phyloP scores from a whole-genome alignment of 495 filamentous ascomycete genomes.

The Aspergillus heteromorphus region DNA sequence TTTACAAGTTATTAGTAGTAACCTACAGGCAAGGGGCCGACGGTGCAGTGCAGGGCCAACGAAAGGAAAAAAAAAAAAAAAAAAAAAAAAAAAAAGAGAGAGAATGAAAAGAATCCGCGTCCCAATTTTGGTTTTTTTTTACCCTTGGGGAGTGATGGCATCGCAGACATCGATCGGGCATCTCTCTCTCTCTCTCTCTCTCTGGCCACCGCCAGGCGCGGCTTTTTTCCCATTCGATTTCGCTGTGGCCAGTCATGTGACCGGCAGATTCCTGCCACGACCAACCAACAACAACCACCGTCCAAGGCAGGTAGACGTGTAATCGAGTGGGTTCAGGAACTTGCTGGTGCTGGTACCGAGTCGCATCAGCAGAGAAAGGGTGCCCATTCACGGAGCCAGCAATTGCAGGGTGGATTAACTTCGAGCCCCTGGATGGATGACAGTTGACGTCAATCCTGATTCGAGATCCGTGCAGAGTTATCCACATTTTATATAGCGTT shows the following conservation, averaged over 20 bases:
- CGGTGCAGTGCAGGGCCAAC: neutral
- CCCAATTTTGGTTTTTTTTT: neutral
- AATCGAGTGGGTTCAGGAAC: neutral
- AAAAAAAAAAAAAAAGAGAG: neutral
- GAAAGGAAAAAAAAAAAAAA: neutral
- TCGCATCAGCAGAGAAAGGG: neutral
- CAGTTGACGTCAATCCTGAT: neutral
- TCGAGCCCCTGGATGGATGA: neutral
- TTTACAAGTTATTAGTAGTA: neutral
- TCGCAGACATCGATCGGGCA: neutral
- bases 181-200: no score
- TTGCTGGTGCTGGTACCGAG: neutral
- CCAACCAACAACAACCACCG: neutral
- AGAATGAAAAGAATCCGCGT: neutral
- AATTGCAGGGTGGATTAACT: neutral
- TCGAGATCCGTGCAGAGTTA: neutral
- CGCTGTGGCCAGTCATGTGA: neutral
- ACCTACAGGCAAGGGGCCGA: neutral
- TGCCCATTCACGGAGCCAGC: neutral
- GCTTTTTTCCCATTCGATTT: neutral
- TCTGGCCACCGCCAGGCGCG: neutral
- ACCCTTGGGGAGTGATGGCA: neutral
- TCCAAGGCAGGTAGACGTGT: neutral
- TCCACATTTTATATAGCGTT: neutral
- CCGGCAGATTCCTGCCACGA: neutral